Conservation (phyloP, 441 rosid genomes). For the Gossypium lobatum region DNA sequence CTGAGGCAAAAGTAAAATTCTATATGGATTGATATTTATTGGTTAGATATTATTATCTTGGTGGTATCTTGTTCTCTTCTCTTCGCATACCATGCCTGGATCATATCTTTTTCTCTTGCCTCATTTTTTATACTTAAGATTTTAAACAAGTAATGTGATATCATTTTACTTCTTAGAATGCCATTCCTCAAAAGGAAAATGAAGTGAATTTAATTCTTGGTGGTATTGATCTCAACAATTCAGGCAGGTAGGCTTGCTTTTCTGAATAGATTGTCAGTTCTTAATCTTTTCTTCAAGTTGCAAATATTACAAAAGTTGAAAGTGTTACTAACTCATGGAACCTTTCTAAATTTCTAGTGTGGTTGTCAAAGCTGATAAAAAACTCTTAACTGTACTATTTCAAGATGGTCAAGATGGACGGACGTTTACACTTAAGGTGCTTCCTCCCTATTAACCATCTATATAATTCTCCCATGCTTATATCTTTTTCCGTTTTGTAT, state of each 20-base stretch:
- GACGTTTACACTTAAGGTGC: constrained; percentile 94
- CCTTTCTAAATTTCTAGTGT: constrained; percentile 53
- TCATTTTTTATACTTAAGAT: constrained; percentile 9
- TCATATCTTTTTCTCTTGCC: background rate
- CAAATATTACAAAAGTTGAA: constrained; percentile 13
- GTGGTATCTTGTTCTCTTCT: background rate
- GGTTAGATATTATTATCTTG: background rate
- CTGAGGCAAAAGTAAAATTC: background rate
- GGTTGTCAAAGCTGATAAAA: constrained; percentile 95
- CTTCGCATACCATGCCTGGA: background rate
- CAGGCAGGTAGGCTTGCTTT: constrained; percentile 98
- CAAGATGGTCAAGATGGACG: constrained; percentile 97
- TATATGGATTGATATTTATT: constrained; percentile 3
- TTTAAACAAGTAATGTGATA: constrained; percentile 17
- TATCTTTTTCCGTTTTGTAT: constrained; percentile 3
- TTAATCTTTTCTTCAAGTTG: constrained; percentile 11
- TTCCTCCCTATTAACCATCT: constrained; percentile 11
- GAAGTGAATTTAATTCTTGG: constrained; percentile 97
- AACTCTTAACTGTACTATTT: constrained; percentile 86
- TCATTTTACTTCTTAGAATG: constrained; percentile 49
- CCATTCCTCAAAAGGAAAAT: constrained; percentile 71
- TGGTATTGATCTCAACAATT: constrained; percentile 99
- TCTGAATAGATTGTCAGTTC: constrained; percentile 22
- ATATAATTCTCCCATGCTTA: background rate
- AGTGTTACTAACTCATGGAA: constrained; percentile 27